Evolutionary conservation across 2,329 filamentous ascomycete species (phyloP), one percentile per base, ranked within the genome.

Genomic region (Fulvia fulva): DNA sequence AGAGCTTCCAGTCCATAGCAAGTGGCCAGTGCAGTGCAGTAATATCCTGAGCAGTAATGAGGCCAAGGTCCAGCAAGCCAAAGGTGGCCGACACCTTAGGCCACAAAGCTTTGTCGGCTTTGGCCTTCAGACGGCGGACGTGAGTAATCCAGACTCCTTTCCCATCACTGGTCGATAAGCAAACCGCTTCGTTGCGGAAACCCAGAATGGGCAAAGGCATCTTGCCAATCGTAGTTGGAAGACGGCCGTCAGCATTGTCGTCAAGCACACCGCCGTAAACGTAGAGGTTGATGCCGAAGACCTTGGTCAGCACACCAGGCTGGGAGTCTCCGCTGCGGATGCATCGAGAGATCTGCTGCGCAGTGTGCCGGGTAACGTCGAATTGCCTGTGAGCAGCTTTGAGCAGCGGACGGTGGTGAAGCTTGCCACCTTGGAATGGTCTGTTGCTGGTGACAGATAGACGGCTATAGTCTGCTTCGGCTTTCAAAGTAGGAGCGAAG

Each of bases 61-160:
- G 57, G 2, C 72, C 73, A 25, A 77, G 65, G 55, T 74, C 64
- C 9, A 67, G 32, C 12, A 78, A 68, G 4, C 74, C 71, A 5
- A 64, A 63, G 1, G 70, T 68, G 0, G 75, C 75, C 0, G 75
- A 74, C 0, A 76, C 71, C 53, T 78, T 78, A 25, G 75, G 75
- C 74, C 74, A 77, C 7, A 77, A 67, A 21, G 73, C 69, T 25
- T 67, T 63, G 60, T 76, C 75, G 8, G 63, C 60, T 62, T 73
- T 75, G 49, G 65, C 65, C 67, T 76, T 77, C 47, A 73, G 67
- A 5, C 73, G 69, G 21, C 76, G 71, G 7, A 76, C 56, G 56
- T 77, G 75, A 0, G 74, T 75, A 58, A 78, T 73, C 76, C 75
- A 78, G 45, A 78, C 58, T 30, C 74, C 76, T 26, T 72, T 74